phyloP scores from a whole-genome alignment of 352 stramenopile genomes.

The Blastocystis sp. region DNA sequence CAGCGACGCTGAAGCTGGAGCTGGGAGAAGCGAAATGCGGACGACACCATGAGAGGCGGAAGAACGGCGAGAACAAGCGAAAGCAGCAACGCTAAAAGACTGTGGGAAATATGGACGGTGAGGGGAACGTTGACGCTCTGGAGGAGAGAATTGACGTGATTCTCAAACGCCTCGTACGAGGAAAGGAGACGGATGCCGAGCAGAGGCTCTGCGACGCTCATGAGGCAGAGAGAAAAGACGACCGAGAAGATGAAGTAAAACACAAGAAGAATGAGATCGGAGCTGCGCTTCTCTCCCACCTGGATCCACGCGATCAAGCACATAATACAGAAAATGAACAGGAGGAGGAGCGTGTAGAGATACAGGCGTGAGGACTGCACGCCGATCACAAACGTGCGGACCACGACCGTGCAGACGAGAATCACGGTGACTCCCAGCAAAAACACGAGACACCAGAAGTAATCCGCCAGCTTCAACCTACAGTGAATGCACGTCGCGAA shows the following conservation, averaged over 20 bases:
- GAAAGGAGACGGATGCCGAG: neutral
- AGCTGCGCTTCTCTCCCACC: neutral
- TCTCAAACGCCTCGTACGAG: neutral
- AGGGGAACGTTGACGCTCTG: neutral
- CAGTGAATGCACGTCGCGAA: neutral
- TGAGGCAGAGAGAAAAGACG: slow-evolving; percentile 41
- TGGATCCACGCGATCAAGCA: neutral
- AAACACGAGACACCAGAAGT: slow-evolving; percentile 51
- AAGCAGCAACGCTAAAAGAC: slow-evolving; percentile 8
- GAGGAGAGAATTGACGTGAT: neutral
- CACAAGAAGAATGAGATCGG: slow-evolving; percentile 4
- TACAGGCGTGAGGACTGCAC: slow-evolving; percentile 41
- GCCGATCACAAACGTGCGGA: slow-evolving; percentile 50
- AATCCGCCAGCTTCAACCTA: slow-evolving; percentile 24
- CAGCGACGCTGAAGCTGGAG: neutral
- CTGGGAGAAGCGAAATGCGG: slow-evolving; percentile 24
- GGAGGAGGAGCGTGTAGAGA: slow-evolving; percentile 30
- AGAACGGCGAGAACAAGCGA: neutral
- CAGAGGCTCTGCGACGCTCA: neutral
- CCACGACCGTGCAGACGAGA: neutral
- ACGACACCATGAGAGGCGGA: slow-evolving; percentile 13
- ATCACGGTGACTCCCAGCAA: slow-evolving; percentile 44
- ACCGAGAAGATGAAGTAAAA: slow-evolving; percentile 59
- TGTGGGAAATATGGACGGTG: neutral
- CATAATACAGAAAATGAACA: slow-evolving; percentile 18